Evolutionary conservation across 2,329 filamentous ascomycete species (phyloP), one percentile per base, ranked within the genome.

Genomic region (Calonectria ilicicola): DNA sequence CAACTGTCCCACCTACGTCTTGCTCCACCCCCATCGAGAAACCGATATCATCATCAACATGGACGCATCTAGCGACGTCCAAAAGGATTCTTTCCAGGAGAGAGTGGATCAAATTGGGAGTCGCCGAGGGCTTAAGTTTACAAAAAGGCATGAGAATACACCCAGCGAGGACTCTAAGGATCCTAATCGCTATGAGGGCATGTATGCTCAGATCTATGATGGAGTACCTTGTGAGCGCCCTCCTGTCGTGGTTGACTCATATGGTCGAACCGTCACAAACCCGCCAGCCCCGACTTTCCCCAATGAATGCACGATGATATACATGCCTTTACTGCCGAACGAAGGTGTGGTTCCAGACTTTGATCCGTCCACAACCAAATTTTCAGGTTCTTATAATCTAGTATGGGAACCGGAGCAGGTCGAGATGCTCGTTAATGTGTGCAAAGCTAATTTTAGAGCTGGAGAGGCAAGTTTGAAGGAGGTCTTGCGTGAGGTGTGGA

Each of bases 51-150:
- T 72, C 19, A 72, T 72, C 46, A 72, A 72, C 46, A 67, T 72
- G 65, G 69, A 72, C 26, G 69, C 69, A 17, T 72, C 69, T 26
- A 72, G 69, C 27, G 69, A 72, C 42, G 69, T 72, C 9, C 69
- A 68, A 21, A 62, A 62, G 19, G 69, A 72, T 19, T 26, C 56
- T 1, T 72, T 72, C 38, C 69, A 68, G 14, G 65, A 72, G 15
- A 47, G 69, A 9, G 65, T 72, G 4, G 69, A 72, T n/a, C 69
- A 72, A 14, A 72, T 72, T 12, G 69, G 69, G 6, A 72, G 69
- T 14, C 69, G 69, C 17, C 64, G 69, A 15, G 69, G 65, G 27
- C 26, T 72, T 1, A 44, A 42, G 8, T 72, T 72, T 17, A 68
- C 69, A 5, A 72, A 65, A 23, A 32, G 58, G 26, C 44, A 32